phyloP scores from a whole-genome alignment of 495 filamentous ascomycete genomes.

The Astrothelium macrocarpum region DNA sequence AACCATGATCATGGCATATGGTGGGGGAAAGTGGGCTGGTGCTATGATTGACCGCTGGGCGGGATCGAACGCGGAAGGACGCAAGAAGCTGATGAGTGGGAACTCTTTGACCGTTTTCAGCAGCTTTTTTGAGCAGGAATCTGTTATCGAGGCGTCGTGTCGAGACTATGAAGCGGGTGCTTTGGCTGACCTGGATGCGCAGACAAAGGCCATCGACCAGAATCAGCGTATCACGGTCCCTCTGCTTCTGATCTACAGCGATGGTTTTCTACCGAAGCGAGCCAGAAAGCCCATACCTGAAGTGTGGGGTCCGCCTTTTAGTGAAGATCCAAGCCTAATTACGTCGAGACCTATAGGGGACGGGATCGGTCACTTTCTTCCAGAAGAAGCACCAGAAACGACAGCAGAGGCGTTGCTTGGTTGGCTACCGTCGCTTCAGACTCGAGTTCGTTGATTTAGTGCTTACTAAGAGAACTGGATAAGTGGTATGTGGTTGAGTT shows the following conservation, averaged over 20 bases:
- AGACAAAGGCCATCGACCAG: slow-evolving; percentile 33
- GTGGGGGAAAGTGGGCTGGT: slow-evolving; percentile 32
- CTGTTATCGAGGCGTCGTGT: slow-evolving; percentile 31
- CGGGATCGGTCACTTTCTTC: slow-evolving; percentile 40
- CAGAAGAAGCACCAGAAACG: slow-evolving; percentile 38
- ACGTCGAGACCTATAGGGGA: slow-evolving; percentile 25
- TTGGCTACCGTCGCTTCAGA: not conserved
- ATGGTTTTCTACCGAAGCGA: slow-evolving; percentile 31
- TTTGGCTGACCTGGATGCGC: slow-evolving; percentile 31
- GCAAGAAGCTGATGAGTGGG: slow-evolving; percentile 10
- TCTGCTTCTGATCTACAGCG: slow-evolving; percentile 36
- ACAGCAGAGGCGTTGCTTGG: slow-evolving; percentile 16
- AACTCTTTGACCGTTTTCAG: slow-evolving; percentile 33
- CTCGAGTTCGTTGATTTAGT: not conserved
- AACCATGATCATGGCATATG: slow-evolving; percentile 37
- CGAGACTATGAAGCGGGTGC: slow-evolving; percentile 40
- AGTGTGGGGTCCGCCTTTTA: slow-evolving; percentile 40
- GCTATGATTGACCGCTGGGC: slow-evolving; percentile 27
- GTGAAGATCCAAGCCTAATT: slow-evolving; percentile 21
- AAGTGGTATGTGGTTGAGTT: too few relatives aligned
- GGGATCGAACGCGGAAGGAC: slow-evolving; percentile 19
- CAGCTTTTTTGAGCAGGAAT: slow-evolving; percentile 32
- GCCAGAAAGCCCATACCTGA: slow-evolving; percentile 31
- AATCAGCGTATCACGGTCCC: slow-evolving; percentile 34
- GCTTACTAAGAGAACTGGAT: not conserved